These are phyloP conservation scores for Zizania palustris DNA, from an alignment of 202 grass and related monocot species.

Conservation along the genomic window DNA sequence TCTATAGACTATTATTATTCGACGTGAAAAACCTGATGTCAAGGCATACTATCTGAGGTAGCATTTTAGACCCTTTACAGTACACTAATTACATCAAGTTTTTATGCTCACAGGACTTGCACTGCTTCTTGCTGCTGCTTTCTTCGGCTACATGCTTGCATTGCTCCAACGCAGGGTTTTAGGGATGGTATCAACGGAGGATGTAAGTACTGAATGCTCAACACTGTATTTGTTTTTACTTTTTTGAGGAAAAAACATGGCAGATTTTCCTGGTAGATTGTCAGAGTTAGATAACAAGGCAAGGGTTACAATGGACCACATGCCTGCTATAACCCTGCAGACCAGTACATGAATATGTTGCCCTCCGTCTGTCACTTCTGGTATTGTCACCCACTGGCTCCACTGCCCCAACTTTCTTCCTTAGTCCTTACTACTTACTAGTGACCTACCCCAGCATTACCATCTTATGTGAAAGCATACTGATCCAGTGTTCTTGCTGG, in stretches of 20 bases:
- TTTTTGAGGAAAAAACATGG: constrained; percentile 3
- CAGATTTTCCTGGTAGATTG: constrained; percentile 37
- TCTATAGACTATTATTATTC: constrained; percentile 19
- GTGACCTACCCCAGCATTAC: constrained; percentile 9
- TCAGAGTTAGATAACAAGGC: constrained; percentile 46
- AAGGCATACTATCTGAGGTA: not conserved
- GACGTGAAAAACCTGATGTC: constrained; percentile 13
- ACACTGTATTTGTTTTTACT: constrained; percentile 23
- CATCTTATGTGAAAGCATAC: constrained; percentile 21
- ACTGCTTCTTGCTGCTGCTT: constrained; percentile 74
- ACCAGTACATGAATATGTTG: constrained; percentile 44
- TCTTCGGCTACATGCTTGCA: constrained; percentile 97
- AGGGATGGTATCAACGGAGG: constrained; percentile 50
- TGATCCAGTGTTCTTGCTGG: constrained; percentile 13
- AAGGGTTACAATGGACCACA: constrained; percentile 40
- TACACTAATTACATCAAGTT: constrained; percentile 25
- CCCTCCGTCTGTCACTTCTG: constrained; percentile 47
- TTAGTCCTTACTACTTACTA: not conserved
- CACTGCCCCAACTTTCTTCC: constrained; percentile 23
- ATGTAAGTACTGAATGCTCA: constrained; percentile 48
- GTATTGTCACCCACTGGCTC: constrained; percentile 43
- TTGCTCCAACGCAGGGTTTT: constrained; percentile 70
- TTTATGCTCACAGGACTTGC: constrained; percentile 58
- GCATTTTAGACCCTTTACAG: not conserved
- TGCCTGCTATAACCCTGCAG: constrained; percentile 45